A percentile compares a stretch with the other conserved stretches of the same genome.
phyloP scores from a whole-genome alignment of 2,329 filamentous ascomycete species.

The Exophiala aquamarina region DNA sequence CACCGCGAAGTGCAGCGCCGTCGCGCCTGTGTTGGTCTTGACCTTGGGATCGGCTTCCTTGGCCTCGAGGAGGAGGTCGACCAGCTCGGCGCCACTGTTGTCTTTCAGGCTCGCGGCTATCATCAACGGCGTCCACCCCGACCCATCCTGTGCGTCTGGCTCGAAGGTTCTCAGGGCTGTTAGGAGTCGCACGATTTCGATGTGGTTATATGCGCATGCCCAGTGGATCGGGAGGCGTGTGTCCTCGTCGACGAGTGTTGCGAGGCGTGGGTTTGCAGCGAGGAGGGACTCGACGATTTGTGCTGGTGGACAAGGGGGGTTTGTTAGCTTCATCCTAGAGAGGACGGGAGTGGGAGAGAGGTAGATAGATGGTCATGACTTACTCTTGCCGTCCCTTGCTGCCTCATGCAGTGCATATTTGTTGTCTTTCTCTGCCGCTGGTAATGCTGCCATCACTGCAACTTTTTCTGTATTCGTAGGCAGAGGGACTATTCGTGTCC shows the following conservation, averaged over 20 bases:
- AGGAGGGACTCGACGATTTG: slow-evolving; percentile 11
- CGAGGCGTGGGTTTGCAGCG: slow-evolving; percentile 69
- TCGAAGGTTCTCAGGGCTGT: slow-evolving; percentile 43
- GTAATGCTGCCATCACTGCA: slow-evolving; percentile 27
- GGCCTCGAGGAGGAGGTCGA: slow-evolving; percentile 45
- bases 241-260: slow-evolving; percentile 74
- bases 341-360: neutral
- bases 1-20: slow-evolving; percentile 84
- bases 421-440: slow-evolving; percentile 39
- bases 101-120: slow-evolving; percentile 49
- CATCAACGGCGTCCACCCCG: slow-evolving; percentile 53
- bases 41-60: slow-evolving; percentile 49
- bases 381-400: slow-evolving; percentile 80
- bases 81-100: slow-evolving; percentile 44
- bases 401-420: slow-evolving; percentile 87
- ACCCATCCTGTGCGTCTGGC: slow-evolving; percentile 37
- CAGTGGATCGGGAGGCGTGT: slow-evolving; percentile 90
- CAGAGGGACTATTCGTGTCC: too few relatives aligned
- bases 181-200: slow-evolving; percentile 67
- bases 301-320: slow-evolving; percentile 4
- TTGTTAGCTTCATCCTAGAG: too few relatives aligned
- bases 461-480: too few relatives aligned
- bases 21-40: slow-evolving; percentile 56
- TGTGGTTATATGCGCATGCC: slow-evolving; percentile 81
- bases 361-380: slow-evolving; percentile 32